Evolutionary conservation across 2,329 filamentous ascomycete species (phyloP).

Genomic region (Purpureocillium takamizusanense): DNA sequence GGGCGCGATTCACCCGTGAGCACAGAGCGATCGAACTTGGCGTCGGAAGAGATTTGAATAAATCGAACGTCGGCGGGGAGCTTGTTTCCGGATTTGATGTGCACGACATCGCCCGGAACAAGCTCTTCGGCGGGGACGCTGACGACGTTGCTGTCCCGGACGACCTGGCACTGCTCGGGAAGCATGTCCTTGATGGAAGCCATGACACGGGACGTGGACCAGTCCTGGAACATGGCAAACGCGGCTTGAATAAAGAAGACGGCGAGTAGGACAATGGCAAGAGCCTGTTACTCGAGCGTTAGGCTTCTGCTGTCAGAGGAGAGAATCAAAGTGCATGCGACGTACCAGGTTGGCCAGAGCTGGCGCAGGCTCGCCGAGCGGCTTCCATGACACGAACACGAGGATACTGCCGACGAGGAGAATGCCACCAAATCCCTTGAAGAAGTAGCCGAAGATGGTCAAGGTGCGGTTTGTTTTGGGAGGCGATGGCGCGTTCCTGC

Average conservation of each 20-base stretch:
- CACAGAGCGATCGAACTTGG: slow-evolving; percentile 64
- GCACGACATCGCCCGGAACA: slow-evolving; percentile 63
- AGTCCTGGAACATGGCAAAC: slow-evolving; percentile 66
- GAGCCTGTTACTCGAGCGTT: slow-evolving; percentile 28
- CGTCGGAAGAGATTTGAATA: slow-evolving; percentile 57
- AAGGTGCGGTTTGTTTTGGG: slow-evolving; percentile 51
- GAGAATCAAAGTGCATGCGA: no score
- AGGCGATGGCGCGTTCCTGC: slow-evolving; percentile 57
- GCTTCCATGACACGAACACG: slow-evolving; percentile 70
- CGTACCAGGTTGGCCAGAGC: slow-evolving; percentile 51
- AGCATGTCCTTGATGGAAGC: slow-evolving; percentile 71
- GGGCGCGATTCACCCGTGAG: slow-evolving; percentile 61
- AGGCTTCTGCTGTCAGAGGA: no score
- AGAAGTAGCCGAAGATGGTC: slow-evolving; percentile 60
- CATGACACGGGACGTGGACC: slow-evolving; percentile 70
- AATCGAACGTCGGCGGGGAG: slow-evolving; percentile 67
- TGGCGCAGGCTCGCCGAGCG: slow-evolving; percentile 58
- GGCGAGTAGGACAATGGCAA: slow-evolving; percentile 62
- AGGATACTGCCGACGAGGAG: slow-evolving; percentile 60
- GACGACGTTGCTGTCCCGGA: slow-evolving; percentile 47
- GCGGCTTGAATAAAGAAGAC: slow-evolving; percentile 62
- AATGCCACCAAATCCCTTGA: slow-evolving; percentile 67
- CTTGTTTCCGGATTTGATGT: slow-evolving; percentile 63
- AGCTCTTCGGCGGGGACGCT: slow-evolving; percentile 48
- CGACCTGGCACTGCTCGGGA: slow-evolving; percentile 59